Percentiles rank a stretch among this genome's conserved stretches.
phyloP scores from a whole-genome alignment of 352 stramenopile species.

The Phytophthora europaea region DNA sequence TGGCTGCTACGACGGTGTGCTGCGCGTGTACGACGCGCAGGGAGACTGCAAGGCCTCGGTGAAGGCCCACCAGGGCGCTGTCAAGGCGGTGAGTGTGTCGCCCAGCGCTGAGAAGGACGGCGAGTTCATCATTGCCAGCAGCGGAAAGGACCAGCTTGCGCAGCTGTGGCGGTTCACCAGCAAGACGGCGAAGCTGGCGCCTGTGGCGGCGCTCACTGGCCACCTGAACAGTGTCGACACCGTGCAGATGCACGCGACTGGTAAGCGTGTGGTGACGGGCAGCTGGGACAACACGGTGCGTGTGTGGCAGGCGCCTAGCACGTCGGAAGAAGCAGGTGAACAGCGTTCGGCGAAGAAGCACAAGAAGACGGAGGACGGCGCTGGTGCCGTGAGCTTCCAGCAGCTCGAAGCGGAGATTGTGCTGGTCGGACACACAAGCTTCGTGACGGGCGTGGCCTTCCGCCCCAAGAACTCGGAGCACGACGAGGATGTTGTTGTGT shows the following conservation, averaged over 20 bases:
- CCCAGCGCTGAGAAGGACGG: conserved; percentile 27
- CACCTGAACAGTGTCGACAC: conserved; percentile 89
- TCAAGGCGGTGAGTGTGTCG: conserved; percentile 68
- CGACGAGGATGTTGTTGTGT: conserved; percentile 66
- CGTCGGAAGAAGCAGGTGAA: conserved; percentile 30
- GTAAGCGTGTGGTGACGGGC: conserved; percentile 65
- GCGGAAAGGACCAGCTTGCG: conserved; percentile 81
- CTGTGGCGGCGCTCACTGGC: conserved; percentile 65
- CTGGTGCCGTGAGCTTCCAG: conserved; percentile 62
- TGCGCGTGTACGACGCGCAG: conserved; percentile 80
- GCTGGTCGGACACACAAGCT: conserved; percentile 82
- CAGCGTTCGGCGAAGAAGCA: conserved; percentile 76
- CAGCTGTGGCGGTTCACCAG: conserved; percentile 73
- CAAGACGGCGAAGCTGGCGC: conserved; percentile 49
- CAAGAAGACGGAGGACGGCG: conserved; percentile 57
- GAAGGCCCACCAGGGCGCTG: conserved; percentile 82
- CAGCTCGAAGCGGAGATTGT: conserved; percentile 81
- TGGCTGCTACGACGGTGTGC: conserved; percentile 88
- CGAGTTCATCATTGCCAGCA: conserved; percentile 75
- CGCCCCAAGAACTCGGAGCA: conserved; percentile 52
- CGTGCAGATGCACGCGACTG: conserved; percentile 46
- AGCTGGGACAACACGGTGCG: conserved; percentile 91
- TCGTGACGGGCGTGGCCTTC: conserved; percentile 82
- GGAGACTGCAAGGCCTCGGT: conserved; percentile 64
- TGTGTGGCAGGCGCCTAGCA: conserved; percentile 58